Percentiles rank a stretch among this genome's conserved stretches.
These are phyloP conservation scores for Chaetomiaceae sp. DNA, from an alignment of 2,329 filamentous ascomycete species.

Conservation along the genomic window DNA sequence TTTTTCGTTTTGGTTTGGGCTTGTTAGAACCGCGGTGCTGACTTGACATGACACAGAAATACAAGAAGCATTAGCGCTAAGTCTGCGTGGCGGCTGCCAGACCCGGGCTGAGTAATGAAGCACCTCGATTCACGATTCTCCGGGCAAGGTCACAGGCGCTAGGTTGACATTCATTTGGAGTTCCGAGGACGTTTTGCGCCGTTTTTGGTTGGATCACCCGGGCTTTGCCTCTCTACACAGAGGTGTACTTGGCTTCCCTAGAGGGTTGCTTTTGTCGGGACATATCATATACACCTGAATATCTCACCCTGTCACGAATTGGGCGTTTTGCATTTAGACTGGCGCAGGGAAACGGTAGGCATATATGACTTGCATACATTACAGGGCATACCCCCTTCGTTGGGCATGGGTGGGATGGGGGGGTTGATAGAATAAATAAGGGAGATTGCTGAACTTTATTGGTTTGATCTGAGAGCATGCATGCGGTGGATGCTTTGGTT, in stretches of 20 bases:
- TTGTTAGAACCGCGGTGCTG: slow-evolving; percentile 3
- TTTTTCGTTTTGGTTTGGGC: neutral
- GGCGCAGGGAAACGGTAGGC: slow-evolving; percentile 10
- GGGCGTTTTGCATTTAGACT: slow-evolving; percentile 20
- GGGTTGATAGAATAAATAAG: neutral
- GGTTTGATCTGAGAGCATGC: neutral
- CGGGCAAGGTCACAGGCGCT: no score
- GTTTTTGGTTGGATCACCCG: no score
- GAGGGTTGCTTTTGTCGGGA: neutral
- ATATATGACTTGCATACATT: neutral
- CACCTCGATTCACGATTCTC: no score
- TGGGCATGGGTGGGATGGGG: neutral
- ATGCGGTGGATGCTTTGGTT: neutral
- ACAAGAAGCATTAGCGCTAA: slow-evolving; percentile 39
- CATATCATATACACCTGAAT: slow-evolving; percentile 1
- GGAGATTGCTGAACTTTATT: neutral
- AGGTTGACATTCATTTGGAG: no score
- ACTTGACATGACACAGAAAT: slow-evolving; percentile 38
- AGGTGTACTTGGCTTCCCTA: no score
- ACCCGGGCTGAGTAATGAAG: no score
- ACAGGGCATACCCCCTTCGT: no score
- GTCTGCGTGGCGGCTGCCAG: no score
- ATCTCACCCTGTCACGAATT: neutral
- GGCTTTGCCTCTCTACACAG: no score
- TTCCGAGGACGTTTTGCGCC: no score